These are phyloP conservation scores for Brassica rapa DNA, from an alignment of 345 rosid species.

Conservation along the genomic window DNA sequence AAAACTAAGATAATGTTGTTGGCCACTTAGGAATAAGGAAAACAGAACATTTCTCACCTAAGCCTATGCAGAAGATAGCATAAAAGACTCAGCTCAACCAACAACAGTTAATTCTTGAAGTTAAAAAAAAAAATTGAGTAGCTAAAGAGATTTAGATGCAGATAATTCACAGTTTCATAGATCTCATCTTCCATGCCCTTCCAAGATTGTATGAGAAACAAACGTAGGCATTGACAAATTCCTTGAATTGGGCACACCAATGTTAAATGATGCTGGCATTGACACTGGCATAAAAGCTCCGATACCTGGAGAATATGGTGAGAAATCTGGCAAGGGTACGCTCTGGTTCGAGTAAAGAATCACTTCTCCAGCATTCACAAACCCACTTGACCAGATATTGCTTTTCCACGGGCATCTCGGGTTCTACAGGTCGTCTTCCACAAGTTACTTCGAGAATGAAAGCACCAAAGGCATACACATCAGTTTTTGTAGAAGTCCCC, in stretches of 20 bases:
- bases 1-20: not conserved
- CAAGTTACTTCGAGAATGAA: slow-evolving; percentile 33
- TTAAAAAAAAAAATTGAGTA: not conserved
- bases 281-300: slow-evolving; percentile 15
- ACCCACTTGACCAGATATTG: slow-evolving; percentile 40
- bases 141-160: not conserved
- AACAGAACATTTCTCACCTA: not conserved
- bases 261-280: not conserved
- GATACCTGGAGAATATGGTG: slow-evolving; percentile 4
- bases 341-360: slow-evolving; percentile 13
- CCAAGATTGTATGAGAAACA: slow-evolving; percentile 24
- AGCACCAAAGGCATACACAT: slow-evolving; percentile 43
- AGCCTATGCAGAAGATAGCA: not conserved
- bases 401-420: not conserved
- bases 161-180: not conserved
- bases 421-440: slow-evolving; percentile 37
- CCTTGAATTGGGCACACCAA: not conserved
- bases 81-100: not conserved
- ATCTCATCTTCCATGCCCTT: slow-evolving; percentile 1
- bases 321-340: not conserved
- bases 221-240: slow-evolving; percentile 1
- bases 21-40: not conserved
- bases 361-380: slow-evolving; percentile 23
- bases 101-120: not conserved
- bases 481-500: slow-evolving; percentile 38